Base-by-base conservation (phyloP, 163 green algal species). In the Scenedesmus sp. region DNA sequence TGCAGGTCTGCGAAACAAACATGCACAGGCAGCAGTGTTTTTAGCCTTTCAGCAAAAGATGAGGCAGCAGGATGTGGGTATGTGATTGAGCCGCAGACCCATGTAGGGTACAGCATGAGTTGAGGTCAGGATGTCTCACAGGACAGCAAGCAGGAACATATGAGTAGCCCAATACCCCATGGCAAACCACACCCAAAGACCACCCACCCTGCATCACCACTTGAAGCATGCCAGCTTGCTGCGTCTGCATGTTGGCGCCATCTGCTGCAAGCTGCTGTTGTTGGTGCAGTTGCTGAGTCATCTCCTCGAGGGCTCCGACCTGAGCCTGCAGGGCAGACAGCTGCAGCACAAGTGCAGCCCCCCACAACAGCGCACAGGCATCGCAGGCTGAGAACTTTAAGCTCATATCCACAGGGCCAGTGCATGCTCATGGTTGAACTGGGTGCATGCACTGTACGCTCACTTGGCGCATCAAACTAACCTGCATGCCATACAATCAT, bases 251-350 rank as follows among this genome's bases (percentile, higher is more conserved):
- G 54, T 66, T 67, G 66, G 26, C 60, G 85, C 5, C 85, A 90
- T 67, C 86, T 64, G 67, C 86, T 57, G 86, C 66, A 2, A 26
- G 18, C 67, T 67, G 52, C 67, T 86, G 73, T 46, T 91, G 73
- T 26, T 85, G 73, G n/a, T 60, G 55, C 73, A 86, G 73, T n/a
- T 91, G 87, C 57, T 76, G 73, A 20, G 54, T 77, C 55, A 85
- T 6, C 55, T 86, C 87, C 52, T 91, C 55, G 55, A 91, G 46
- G 10, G 87, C 73, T 9, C 55, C 46, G 7, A 91, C 73, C 55
- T 91, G 87, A n/a, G 55, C 46, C 34, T 91, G 73, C 4, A 86
- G 56, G 12, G 23, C 55, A 46, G 87, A 91, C 73, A 91, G 73
- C 87, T 91, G 87, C 73, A 73, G 2, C 2, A 79, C 15, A 7